Evolutionary conservation across 2,329 filamentous ascomycete species (phyloP), one percentile per base, ranked within the genome.

Genomic region (Pseudogymnoascus sp.): DNA sequence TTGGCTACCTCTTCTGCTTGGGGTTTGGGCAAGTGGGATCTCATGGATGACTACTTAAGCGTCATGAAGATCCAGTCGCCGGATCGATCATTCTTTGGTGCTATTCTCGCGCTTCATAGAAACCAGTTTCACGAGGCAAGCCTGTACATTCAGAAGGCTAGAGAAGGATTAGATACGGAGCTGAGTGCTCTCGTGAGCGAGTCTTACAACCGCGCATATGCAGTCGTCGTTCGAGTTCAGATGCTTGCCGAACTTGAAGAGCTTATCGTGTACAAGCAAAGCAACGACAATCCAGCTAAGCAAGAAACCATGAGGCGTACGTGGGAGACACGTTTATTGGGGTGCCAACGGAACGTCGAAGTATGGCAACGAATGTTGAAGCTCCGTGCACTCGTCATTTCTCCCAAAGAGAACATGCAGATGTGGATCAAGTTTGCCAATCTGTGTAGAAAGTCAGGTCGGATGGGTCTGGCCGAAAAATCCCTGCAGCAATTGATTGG

Each of bases 381-480:
- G 71, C 86, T 99, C 33, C 86, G 94, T 63, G 90, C 92, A 17
- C 81, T 99, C 59, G 94, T 99, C 63, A 93, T 97, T 64, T 87
- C 87, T 0, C 93, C 95, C 0, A 85, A 85, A 35, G 92, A 99
- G 73, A 97, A 97, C 70, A 91, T 96, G 80, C 90, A 96, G 70
- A 99, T 99, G 92, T 97, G 92, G 86, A 97, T 99, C 79, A 99
- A 99, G 73, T 99, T 97, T 73, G 90, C 94, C 69, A 99, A 97
- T 69, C 84, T 99, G 5, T 99, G 95, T 75, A 89, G 95, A 69
- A 99, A 99, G 75, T 96, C 93, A 47, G 89, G 91, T 62, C 88
- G 94, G 31, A 92, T 93, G 81, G 93, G 94, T 8, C 83, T 99
- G 58, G 94, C 94, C 0, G 94, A 99, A 76, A 95, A 96, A 76